phyloP scores from a whole-genome alignment of 208 protist species.

The Trypanosoma platydactyli region DNA sequence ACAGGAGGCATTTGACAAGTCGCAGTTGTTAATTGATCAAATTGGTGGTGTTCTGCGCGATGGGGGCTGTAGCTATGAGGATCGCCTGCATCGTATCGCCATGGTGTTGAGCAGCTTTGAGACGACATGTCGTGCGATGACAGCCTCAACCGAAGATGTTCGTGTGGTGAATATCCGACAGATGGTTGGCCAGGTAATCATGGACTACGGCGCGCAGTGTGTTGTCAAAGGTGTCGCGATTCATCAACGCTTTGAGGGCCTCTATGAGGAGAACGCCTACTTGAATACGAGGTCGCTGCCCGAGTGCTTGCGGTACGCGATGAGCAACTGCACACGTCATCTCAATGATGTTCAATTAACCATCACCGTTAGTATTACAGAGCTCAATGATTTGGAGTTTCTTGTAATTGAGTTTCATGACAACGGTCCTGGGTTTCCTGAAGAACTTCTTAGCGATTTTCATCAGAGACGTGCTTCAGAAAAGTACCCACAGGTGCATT shows the following conservation, averaged over 20 bases:
- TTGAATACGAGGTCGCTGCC: conserved; percentile 67
- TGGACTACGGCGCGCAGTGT: conserved; percentile 81
- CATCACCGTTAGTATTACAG: conserved; percentile 64
- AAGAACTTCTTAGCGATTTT: conserved; percentile 43
- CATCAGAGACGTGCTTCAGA: conserved; percentile 21
- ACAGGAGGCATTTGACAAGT: conserved; percentile 54
- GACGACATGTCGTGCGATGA: conserved; percentile 65
- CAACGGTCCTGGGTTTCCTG: conserved; percentile 50
- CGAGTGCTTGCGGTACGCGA: conserved; percentile 77
- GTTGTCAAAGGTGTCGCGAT: conserved; percentile 56
- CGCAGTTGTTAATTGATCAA: conserved; percentile 65
- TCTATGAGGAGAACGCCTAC: conserved; percentile 65
- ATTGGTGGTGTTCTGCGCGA: conserved; percentile 58
- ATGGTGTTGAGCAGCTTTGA: conserved; percentile 73
- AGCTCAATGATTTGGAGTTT: conserved; percentile 77
- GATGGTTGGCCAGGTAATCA: conserved; percentile 80
- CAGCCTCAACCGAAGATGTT: conserved; percentile 65
- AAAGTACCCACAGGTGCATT: conserved; percentile 41
- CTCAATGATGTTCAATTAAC: conserved; percentile 37
- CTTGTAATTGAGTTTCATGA: conserved; percentile 83
- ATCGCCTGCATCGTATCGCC: conserved; percentile 53
- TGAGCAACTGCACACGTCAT: conserved; percentile 47
- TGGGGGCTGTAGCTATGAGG: conserved; percentile 48
- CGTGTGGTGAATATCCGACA: conserved; percentile 81
- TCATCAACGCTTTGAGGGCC: conserved; percentile 68